Base-by-base conservation (phyloP, 2,329 filamentous ascomycete genomes). In the Aspergillus japonicus region DNA sequence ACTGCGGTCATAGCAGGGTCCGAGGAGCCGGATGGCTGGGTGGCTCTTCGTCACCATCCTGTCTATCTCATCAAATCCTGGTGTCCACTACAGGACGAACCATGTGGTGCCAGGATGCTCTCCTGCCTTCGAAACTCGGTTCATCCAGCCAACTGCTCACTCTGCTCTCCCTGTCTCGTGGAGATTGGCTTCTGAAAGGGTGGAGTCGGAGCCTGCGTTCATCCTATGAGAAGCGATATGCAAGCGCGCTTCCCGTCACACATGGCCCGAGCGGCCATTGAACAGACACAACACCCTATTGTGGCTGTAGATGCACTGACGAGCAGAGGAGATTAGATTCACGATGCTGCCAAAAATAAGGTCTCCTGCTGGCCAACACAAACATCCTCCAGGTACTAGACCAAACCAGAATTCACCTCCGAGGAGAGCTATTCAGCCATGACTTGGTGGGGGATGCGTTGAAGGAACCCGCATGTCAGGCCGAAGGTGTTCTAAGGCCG, bases 221-320 rank as follows among this genome's bases (percentile, higher is more conserved):
- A 54, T 49, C 72, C 69, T 70, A 73, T 74, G 21, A 64, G 21
- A 65, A 29, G 23, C 47, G 59, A 63, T 64, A 64, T 73, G 66
- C 68, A 74, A 69, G 70, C 72, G 72, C 72, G 63, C 51, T 52
- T 64, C 50, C 66, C 60, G 59, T 71, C 69, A 68, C 68, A 68
- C 59, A 42, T 56, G 16, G 48, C 31, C 33, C 35, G 31, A 55
- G 53, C 24, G 31, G 47, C 58, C 54, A 62, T 61, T 35, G 44
- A 33, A 44, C 52, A 57, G 58, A 56, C 55, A 51, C 50, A 29
- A n/a, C 16, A 44, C 42, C 48, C 14, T 33, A 50, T 49, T 5
- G 16, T 50, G 35, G 26, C 33, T 50, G 35, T 44, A n/a, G 47
- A 21, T 23, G 33, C 14, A 19, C 44, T 57, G 49, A 19, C 44